These are phyloP conservation scores for Guyanaporus albipodus DNA, from an alignment of 768 basidiomycete genomes.

Conservation along the genomic window DNA sequence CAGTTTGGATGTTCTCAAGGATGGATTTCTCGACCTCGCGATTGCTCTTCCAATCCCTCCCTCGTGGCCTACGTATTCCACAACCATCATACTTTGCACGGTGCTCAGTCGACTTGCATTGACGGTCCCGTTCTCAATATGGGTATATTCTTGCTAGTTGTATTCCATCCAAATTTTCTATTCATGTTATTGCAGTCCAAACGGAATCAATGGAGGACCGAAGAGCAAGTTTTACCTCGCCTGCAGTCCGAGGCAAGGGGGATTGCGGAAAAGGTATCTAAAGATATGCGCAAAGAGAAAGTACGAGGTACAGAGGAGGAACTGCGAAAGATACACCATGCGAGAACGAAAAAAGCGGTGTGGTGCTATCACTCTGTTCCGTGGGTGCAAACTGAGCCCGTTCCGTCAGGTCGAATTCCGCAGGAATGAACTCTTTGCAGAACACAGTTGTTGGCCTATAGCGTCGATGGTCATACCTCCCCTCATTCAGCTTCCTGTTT, in stretches of 20 bases:
- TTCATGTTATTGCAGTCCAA: slow-evolving; percentile 47
- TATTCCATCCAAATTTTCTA: slow-evolving; percentile 4
- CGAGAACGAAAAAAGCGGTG: slow-evolving; percentile 49
- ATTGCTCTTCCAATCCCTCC: slow-evolving; percentile 69
- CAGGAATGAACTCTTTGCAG: slow-evolving; percentile 55
- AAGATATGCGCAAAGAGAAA: slow-evolving; percentile 53
- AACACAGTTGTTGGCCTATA: slow-evolving; percentile 54
- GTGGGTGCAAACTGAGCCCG: slow-evolving; percentile 1
- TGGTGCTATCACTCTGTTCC: slow-evolving; percentile 1
- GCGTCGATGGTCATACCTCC: slow-evolving; percentile 58
- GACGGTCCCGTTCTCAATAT: slow-evolving; percentile 70
- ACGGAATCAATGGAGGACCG: slow-evolving; percentile 53
- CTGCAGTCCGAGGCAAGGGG: slow-evolving; percentile 46
- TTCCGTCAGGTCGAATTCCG: slow-evolving; percentile 46
- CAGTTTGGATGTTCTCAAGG: slow-evolving; percentile 37
- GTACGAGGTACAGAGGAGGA: slow-evolving; percentile 52
- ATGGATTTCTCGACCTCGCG: slow-evolving; percentile 76
- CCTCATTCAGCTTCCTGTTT: slow-evolving; percentile 67
- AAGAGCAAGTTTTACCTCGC: slow-evolving; percentile 58
- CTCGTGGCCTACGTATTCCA: slow-evolving; percentile 65
- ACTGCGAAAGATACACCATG: slow-evolving; percentile 44
- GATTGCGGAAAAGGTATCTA: slow-evolving; percentile 32
- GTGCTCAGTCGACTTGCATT: slow-evolving; percentile 52
- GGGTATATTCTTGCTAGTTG: slow-evolving; percentile 44
- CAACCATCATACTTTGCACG: slow-evolving; percentile 70